Percentiles rank a stretch among this genome's conserved stretches.
These are phyloP conservation scores for Silene vulgaris DNA, from an alignment of 179 eudicot species.

Conservation along the genomic window DNA sequence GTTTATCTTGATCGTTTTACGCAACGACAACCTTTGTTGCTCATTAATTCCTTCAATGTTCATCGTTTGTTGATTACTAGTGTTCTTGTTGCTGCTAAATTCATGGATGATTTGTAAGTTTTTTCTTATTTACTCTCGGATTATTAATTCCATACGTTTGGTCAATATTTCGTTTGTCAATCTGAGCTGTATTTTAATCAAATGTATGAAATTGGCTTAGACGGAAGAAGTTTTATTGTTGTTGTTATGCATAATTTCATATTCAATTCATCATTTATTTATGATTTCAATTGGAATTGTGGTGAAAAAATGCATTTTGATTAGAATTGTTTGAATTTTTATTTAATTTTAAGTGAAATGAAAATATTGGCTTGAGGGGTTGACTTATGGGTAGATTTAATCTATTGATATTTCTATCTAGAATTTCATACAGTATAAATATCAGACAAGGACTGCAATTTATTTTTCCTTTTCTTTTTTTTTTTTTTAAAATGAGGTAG, in stretches of 20 bases:
- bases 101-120: constrained; percentile 69
- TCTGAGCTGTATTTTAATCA: too few relatives aligned
- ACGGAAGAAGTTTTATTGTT: neutral
- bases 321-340: constrained; percentile 1
- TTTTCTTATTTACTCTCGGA: neutral
- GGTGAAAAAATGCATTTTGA: neutral
- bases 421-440: neutral
- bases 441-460: neutral
- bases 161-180: too few relatives aligned
- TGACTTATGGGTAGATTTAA: neutral
- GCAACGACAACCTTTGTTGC: constrained; percentile 42
- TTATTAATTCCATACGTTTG: too few relatives aligned
- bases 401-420: neutral
- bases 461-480: too few relatives aligned
- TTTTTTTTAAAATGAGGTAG: too few relatives aligned
- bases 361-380: neutral
- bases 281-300: neutral
- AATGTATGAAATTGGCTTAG: too few relatives aligned
- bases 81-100: constrained; percentile 63
- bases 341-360: too few relatives aligned
- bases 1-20: constrained; percentile 66
- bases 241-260: too few relatives aligned
- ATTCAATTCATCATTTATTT: neutral
- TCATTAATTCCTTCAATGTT: constrained; percentile 49
- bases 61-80: constrained; percentile 59